Percentiles rank a stretch among this genome's conserved stretches.
These are phyloP conservation scores for Dictyostelium firmibasis DNA, from an alignment of 78 protist species.

Conservation along the genomic window DNA sequence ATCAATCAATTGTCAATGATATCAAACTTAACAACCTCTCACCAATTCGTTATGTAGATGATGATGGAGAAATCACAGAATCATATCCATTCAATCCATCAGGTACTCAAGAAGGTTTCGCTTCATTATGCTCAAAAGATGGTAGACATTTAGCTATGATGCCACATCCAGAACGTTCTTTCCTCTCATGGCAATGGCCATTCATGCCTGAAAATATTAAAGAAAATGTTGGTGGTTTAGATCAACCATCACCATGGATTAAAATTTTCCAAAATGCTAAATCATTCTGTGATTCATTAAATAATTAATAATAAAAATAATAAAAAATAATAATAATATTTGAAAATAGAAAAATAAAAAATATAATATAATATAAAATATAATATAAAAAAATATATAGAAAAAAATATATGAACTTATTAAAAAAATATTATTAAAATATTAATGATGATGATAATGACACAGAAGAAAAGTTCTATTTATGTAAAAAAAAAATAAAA, in stretches of 20 bases:
- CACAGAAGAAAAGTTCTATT: too few relatives aligned
- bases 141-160: conserved; percentile 94
- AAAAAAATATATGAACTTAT: too few relatives aligned
- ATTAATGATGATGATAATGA: too few relatives aligned
- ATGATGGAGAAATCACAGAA: conserved; percentile 77
- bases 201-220: conserved; percentile 50
- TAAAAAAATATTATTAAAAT: too few relatives aligned
- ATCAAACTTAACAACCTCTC: background rate
- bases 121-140: conserved; percentile 86
- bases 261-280: conserved; percentile 86
- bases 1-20: conserved; percentile 14
- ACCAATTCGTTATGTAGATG: conserved; percentile 92
- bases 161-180: conserved; percentile 96
- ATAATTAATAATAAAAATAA: background rate
- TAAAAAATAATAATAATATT: too few relatives aligned
- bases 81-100: conserved; percentile 95
- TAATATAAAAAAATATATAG: too few relatives aligned
- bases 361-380: too few relatives aligned
- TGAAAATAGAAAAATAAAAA: too few relatives aligned
- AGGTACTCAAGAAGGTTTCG: conserved; percentile 93
- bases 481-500: too few relatives aligned
- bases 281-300: conserved; percentile 17
- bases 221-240: conserved; percentile 5
- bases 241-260: conserved; percentile 79
- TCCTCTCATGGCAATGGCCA: conserved; percentile 80